Evolutionary conservation across 306 rosid species (phyloP).

Genomic region (Sicyos baderoa): DNA sequence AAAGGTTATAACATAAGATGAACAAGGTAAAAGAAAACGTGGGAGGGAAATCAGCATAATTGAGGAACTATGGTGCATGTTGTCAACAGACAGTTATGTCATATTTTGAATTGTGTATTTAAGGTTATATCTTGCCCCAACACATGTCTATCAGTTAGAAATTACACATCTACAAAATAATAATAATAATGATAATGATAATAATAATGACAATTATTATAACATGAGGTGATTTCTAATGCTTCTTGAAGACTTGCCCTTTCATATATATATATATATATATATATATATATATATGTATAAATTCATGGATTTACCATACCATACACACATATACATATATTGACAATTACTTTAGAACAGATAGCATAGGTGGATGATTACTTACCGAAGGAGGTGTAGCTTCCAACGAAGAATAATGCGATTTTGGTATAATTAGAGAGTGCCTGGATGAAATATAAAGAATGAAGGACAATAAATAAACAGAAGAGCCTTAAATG

Average conservation of each 20-base stretch:
- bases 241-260: neutral
- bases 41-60: too few relatives aligned
- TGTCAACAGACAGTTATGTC: neutral
- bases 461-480: neutral
- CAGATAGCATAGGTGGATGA: constrained; percentile 13
- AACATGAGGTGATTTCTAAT: neutral
- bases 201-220: neutral
- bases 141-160: neutral
- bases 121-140: neutral
- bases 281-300: neutral
- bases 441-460: constrained; percentile 55
- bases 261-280: neutral
- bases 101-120: neutral
- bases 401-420: constrained; percentile 67
- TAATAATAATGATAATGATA: neutral
- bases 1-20: too few relatives aligned
- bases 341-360: constrained; percentile 5
- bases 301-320: neutral
- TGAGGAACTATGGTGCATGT: too few relatives aligned
- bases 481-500: neutral
- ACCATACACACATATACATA: neutral
- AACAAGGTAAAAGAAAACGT: too few relatives aligned
- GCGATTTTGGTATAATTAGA: constrained; percentile 86
- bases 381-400: constrained; percentile 88
- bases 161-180: neutral